A percentile compares a stretch with the other conserved stretches of the same genome.
Evolutionary conservation across 768 basidiomycete genomes (phyloP).

Genomic region (Russula olivacea): DNA sequence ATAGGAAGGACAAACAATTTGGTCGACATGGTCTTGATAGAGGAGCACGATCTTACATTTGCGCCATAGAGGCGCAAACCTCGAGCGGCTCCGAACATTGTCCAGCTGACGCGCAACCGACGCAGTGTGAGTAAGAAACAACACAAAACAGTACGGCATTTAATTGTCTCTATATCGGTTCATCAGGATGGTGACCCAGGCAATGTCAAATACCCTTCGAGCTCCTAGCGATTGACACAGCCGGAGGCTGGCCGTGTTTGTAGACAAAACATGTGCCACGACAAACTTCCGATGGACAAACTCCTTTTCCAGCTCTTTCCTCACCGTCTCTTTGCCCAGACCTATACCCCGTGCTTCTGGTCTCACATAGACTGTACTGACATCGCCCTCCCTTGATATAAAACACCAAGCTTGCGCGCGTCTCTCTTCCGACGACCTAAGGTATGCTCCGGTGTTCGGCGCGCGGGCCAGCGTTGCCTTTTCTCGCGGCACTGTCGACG

Average conservation of each 20-base stretch:
- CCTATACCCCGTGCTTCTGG: conserved; percentile 8
- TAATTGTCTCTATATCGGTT: not conserved
- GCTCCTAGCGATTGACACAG: conserved; percentile 9
- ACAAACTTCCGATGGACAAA: not conserved
- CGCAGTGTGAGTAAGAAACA: not conserved
- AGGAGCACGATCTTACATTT: conserved; percentile 23
- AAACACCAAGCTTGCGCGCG: conserved; percentile 16
- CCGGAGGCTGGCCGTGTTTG: not conserved
- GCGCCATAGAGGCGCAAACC: conserved; percentile 7
- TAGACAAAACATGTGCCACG: not conserved
- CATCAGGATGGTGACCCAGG: not conserved
- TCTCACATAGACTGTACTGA: conserved; percentile 16
- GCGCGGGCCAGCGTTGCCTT: not conserved
- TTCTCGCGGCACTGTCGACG: not conserved
- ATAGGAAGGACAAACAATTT: conserved; percentile 54
- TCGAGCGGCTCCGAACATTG: conserved; percentile 6
- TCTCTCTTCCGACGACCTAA: not conserved
- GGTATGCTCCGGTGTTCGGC: conserved; percentile 10
- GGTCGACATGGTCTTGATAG: conserved; percentile 39
- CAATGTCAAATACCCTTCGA: not conserved
- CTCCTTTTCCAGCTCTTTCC: conserved; percentile 2
- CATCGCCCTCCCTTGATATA: conserved; percentile 7
- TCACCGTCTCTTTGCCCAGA: conserved; percentile 12
- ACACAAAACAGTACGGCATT: not conserved
- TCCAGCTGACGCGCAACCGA: not conserved